phyloP scores from a whole-genome alignment of 2,329 filamentous ascomycete species.

The Aspergillus fumigatus region DNA sequence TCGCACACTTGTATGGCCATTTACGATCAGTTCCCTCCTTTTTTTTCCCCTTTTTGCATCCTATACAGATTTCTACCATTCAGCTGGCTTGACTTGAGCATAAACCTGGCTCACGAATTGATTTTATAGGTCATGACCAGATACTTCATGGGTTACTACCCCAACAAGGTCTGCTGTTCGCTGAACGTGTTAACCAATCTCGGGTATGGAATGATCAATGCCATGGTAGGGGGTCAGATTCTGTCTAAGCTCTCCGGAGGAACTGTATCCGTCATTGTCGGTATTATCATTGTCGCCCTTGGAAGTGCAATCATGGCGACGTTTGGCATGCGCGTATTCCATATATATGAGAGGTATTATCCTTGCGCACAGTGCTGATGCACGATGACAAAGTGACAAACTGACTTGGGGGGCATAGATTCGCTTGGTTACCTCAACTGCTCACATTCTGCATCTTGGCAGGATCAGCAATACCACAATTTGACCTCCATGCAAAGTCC shows the following conservation, averaged over 20 bases:
- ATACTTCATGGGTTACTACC: slow-evolving; percentile 43
- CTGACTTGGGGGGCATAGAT: slow-evolving; percentile 15
- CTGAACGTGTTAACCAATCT: slow-evolving; percentile 42
- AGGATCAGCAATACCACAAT: slow-evolving; percentile 35
- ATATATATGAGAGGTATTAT: slow-evolving; percentile 40
- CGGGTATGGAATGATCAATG: slow-evolving; percentile 42
- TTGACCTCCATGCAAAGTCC: slow-evolving; percentile 30
- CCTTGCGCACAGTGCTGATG: not conserved
- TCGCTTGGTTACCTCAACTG: slow-evolving; percentile 40
- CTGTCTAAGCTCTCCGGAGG: slow-evolving; percentile 38
- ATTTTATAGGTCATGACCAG: slow-evolving; percentile 34
- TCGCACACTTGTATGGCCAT: slow-evolving; percentile 35
- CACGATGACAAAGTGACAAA: not conserved
- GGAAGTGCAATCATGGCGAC: slow-evolving; percentile 33
- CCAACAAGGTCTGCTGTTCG: slow-evolving; percentile 36
- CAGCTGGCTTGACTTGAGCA: not conserved
- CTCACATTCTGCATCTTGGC: slow-evolving; percentile 38
- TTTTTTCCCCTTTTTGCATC: not conserved
- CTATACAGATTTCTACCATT: not conserved
- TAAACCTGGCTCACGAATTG: not conserved
- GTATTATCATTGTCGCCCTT: slow-evolving; percentile 35
- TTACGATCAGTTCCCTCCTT: not conserved
- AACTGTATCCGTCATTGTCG: slow-evolving; percentile 35
- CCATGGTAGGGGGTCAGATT: slow-evolving; percentile 42
- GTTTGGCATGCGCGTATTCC: slow-evolving; percentile 41